Conservation (phyloP, 495 filamentous ascomycete species). For the Penicillium diatomitis region DNA sequence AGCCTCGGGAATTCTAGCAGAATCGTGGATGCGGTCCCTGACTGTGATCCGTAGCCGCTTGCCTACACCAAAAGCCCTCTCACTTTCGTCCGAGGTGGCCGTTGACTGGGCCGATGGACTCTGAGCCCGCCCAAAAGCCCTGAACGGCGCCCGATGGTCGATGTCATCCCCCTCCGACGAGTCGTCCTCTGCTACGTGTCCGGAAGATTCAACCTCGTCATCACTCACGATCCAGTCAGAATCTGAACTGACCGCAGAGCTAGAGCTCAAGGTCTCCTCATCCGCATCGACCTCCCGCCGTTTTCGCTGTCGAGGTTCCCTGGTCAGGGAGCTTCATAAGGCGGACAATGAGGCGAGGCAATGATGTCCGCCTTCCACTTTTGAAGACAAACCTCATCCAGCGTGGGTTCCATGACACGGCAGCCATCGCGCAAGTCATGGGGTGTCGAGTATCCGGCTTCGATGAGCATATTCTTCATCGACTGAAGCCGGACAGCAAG, state of each 20-base stretch:
- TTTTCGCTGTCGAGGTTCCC: conserved; percentile 9
- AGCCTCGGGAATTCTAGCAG: neutral
- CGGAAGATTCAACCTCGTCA: neutral
- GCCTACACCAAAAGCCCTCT: neutral
- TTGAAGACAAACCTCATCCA: conserved; percentile 48
- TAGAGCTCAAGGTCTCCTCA: neutral
- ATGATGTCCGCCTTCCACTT: conserved; percentile 55
- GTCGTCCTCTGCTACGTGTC: too few species aligned
- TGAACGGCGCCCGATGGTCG: too few species aligned
- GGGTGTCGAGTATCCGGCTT: conserved; percentile 39
- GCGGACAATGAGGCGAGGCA: conserved; percentile 38
- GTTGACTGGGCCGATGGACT: neutral
- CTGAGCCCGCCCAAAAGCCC: too few species aligned
- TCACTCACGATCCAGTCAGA: neutral
- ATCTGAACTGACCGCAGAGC: neutral
- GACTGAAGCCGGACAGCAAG: conserved; percentile 37
- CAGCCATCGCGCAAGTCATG: conserved; percentile 42
- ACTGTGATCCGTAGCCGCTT: conserved; percentile 1
- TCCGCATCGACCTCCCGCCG: conserved; percentile 16
- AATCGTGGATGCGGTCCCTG: too few species aligned
- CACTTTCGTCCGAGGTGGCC: neutral
- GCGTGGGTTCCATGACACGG: conserved; percentile 47
- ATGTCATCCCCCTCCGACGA: too few species aligned
- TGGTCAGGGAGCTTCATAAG: conserved; percentile 28
- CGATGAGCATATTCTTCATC: conserved; percentile 39